Evolutionary conservation across 257 asterid species (phyloP), one percentile per base, ranked within the genome.

Genomic region (Plantago major): DNA sequence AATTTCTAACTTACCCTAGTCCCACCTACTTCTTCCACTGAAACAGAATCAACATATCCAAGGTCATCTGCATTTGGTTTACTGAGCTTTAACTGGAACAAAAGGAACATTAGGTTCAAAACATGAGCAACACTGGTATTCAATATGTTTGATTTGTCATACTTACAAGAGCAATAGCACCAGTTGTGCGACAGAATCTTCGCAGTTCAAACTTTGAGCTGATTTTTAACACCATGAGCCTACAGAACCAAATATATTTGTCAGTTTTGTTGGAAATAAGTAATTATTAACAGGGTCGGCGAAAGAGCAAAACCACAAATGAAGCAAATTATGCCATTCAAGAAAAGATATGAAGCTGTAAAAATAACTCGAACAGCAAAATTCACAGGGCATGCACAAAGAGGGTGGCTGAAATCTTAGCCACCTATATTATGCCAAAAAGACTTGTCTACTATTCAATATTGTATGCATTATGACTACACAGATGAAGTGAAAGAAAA

Each of bases 21-120:
- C 62, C 99, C 99, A 71, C 99, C 99, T 70, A 94, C 82, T 79
- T 94, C 99, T 76, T 90, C 96, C 76, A 93, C 97, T 11, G 97
- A 90, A 53, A 94, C 59, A 65, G 95, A 89, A 75, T 94, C 99
- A 60, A 83, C 95, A 67, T 85, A 80, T 70, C 99, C 99, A 69
- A 94, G 97, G 80, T 94, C 95, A 71, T 85, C 97, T 40, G 92
- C 90, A 67, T 64, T 82, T 11, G 99, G 97, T 67, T 75, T 87
- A 60, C 96, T 73, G 55, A 92, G 91, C 81, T 92, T 92, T 71
- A 92, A 75, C 99, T 92, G 93, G 69, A 58, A 63, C 50, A 72
- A 58, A 15, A 65, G 33, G 22, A 80, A 78, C 43, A 51, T n/a
- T 42, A 64, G 49, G 67, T 78, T 62, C 44, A 67, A 46, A 33